phyloP scores from a whole-genome alignment of 805 yeast species.

The Kluyveromyces dobzhanskii region DNA sequence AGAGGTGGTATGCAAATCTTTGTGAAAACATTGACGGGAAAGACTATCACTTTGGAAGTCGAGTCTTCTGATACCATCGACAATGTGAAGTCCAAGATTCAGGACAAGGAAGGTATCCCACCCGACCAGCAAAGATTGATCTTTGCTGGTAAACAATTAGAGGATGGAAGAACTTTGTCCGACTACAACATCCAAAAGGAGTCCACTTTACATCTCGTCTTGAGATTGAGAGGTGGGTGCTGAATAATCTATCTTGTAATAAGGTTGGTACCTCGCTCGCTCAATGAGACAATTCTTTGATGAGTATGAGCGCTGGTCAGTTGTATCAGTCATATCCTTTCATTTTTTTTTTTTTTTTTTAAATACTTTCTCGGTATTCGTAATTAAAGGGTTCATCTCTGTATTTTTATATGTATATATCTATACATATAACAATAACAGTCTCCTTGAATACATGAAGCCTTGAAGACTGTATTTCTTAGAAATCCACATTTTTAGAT shows the following conservation, averaged over 20 bases:
- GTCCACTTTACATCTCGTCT: constrained; percentile 60
- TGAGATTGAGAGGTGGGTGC: constrained; percentile 68
- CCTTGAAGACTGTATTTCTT: too few species aligned
- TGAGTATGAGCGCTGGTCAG: too few species aligned
- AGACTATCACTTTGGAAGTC: constrained; percentile 91
- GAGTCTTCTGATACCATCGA: constrained; percentile 94
- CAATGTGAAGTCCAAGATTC: constrained; percentile 72
- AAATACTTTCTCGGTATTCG: too few species aligned
- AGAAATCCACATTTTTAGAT: too few species aligned
- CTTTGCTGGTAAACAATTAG: constrained; percentile 65
- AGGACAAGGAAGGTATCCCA: constrained; percentile 65
- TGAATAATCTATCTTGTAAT: too few species aligned
- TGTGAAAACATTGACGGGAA: constrained; percentile 96
- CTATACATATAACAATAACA: too few species aligned
- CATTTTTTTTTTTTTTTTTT: too few species aligned
- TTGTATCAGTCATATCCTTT: too few species aligned
- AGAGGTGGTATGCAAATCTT: constrained; percentile 92
- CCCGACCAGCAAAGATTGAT: constrained; percentile 66
- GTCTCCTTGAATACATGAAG: too few species aligned
- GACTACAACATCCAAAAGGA: constrained; percentile 70
- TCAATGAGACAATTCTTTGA: too few species aligned
- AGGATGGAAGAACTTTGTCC: constrained; percentile 62
- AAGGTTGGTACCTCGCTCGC: too few species aligned
- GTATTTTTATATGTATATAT: too few species aligned
- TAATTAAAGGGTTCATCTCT: neutral